Percentiles rank a stretch among this genome's conserved stretches.
Conservation (phyloP, 2,329 filamentous ascomycete species). For the Didymella arachidicola region DNA sequence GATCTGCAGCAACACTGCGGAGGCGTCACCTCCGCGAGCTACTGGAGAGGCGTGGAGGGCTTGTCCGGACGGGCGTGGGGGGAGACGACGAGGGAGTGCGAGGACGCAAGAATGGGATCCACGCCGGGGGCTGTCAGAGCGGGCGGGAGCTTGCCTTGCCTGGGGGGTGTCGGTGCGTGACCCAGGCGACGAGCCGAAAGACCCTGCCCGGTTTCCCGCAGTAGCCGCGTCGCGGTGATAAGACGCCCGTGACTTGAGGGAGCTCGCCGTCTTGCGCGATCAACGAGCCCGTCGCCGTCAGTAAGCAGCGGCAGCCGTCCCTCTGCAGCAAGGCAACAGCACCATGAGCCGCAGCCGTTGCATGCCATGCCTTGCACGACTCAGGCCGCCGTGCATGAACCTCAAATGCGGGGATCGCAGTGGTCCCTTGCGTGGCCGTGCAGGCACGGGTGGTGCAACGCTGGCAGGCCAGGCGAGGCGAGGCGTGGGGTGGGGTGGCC, state of each 20-base stretch:
- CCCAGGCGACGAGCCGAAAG: neutral
- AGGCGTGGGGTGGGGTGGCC: neutral
- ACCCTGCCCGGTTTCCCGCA: neutral
- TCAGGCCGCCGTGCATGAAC: neutral
- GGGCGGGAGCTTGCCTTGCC: neutral
- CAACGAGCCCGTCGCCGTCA: neutral
- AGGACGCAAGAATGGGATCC: neutral
- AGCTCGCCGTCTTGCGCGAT: neutral
- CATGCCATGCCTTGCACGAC: neutral
- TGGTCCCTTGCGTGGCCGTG: neutral
- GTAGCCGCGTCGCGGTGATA: constrained; percentile 8
- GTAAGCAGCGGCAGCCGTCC: neutral
- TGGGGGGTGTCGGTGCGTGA: neutral
- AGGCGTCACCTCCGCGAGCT: constrained; percentile 8
- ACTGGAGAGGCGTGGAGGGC: neutral
- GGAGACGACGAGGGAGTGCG: neutral
- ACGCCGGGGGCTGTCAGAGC: neutral
- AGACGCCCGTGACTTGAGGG: neutral
- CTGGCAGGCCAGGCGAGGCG: neutral
- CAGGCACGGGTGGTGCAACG: neutral
- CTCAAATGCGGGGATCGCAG: neutral
- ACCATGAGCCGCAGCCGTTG: neutral
- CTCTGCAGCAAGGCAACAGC: neutral
- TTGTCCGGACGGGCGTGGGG: constrained; percentile 12
- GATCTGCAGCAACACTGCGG: constrained; percentile 14